Evolutionary conservation across 306 rosid genomes (phyloP), one percentile per base, ranked within the genome.

Genomic region (Vigna trinervia): DNA sequence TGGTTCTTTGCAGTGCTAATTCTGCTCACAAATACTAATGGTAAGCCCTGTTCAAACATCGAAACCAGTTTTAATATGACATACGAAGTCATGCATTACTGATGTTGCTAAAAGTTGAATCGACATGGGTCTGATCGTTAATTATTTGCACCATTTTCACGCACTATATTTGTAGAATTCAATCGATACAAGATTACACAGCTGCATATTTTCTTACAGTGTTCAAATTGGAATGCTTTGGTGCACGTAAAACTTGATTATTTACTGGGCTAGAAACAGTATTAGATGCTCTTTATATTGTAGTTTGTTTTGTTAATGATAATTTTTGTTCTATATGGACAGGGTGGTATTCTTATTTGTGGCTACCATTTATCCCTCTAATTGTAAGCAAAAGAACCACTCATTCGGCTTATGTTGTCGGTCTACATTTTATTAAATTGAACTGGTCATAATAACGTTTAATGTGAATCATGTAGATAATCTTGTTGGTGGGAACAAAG

Each of bases 291-390:
- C 11, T 75, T 60, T 39, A 9, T 34, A 11, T 47, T 69, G 62
- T 13, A 54, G 22, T 69, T 72, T 12, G 71, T 63, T 48, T 14
- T 8, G 34, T 15, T 48, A 12, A 60, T 50, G 23, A 36, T 53
- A 69, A 26, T 79, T 52, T 47, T 58, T 41, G 47, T 70, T 71
- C 61, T 43, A 38, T 22, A 34, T 78, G 79, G 60, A 80, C 93
- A 92, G 97, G 90, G 76, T 84, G 87, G 87, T 7, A 90, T 81
- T 13, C 96, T 57, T 87, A 87, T 81, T 32, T 81, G 0, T 92
- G 97, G 97, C 76, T 92, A 52, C 97, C 97, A 58, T 87, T 87
- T 78, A 66, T 90, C 82, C 88, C 97, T 69, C 48, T 92, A 46
- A 54, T 78, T 84, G 97, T 92, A 80, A 88, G 97, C 60, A 54